Percentiles rank a stretch among this genome's conserved stretches.
Conservation (phyloP, 2,329 filamentous ascomycete genomes). For the Sphaceloma murrayae region DNA sequence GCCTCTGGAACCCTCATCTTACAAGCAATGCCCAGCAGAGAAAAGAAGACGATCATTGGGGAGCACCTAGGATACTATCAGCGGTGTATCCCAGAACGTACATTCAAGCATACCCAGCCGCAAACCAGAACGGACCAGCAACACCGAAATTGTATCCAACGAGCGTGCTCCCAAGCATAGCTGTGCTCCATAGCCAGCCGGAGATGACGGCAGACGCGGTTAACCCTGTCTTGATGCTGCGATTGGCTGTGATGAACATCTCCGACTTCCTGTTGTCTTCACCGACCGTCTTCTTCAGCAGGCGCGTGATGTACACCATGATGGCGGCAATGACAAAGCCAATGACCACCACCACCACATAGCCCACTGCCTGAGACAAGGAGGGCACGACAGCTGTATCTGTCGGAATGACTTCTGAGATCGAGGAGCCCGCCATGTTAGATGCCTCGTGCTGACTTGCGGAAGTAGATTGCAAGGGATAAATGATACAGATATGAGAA, state of each 20-base stretch:
- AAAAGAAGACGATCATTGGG: constrained; percentile 39
- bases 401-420: constrained; percentile 4
- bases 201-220: constrained; percentile 29
- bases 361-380: constrained; percentile 31
- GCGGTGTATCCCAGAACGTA: background rate
- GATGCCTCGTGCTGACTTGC: background rate
- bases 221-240: constrained; percentile 24
- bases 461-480: background rate
- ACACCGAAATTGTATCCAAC: constrained; percentile 30
- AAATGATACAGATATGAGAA: background rate
- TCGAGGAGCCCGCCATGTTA: constrained; percentile 9
- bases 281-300: constrained; percentile 36
- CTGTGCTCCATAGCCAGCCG: constrained; percentile 23
- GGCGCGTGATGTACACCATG: constrained; percentile 38
- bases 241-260: constrained; percentile 35
- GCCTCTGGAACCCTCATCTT: constrained; percentile 44
- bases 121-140: constrained; percentile 20
- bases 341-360: constrained; percentile 42
- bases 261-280: constrained; percentile 39
- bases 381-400: constrained; percentile 3
- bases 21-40: constrained; percentile 39
- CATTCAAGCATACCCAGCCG: background rate
- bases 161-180: constrained; percentile 21
- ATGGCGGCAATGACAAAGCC: constrained; percentile 40
- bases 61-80: constrained; percentile 1